phyloP scores from a whole-genome alignment of 495 filamentous ascomycete species.

The Ramalina peruviana region DNA sequence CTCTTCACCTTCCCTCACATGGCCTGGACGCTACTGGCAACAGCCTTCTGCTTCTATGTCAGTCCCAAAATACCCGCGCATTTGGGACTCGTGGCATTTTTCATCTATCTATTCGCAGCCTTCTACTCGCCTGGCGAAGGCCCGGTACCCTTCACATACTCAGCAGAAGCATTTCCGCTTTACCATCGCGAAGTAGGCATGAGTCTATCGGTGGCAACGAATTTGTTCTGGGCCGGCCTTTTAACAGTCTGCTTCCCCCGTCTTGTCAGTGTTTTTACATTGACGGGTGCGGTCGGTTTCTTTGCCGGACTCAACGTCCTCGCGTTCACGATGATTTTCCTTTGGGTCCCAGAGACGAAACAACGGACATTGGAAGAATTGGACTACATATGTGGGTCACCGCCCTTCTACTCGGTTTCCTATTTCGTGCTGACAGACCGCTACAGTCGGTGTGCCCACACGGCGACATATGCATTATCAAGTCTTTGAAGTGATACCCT shows the following conservation, averaged over 20 bases:
- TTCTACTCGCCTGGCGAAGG: conserved; percentile 62
- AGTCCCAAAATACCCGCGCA: conserved; percentile 26
- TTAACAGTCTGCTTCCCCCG: conserved; percentile 57
- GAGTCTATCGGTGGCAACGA: conserved; percentile 60
- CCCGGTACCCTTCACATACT: conserved; percentile 60
- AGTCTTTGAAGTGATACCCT: conserved; percentile 46
- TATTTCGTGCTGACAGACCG: background rate
- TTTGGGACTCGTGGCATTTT: conserved; percentile 43
- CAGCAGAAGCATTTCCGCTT: conserved; percentile 69
- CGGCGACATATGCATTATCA: conserved; percentile 51
- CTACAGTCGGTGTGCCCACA: conserved; percentile 46
- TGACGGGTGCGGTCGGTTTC: conserved; percentile 40
- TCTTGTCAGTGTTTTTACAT: conserved; percentile 43
- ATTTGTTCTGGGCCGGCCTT: conserved; percentile 59
- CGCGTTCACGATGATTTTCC: conserved; percentile 56
- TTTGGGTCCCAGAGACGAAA: conserved; percentile 69
- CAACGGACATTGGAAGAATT: conserved; percentile 71
- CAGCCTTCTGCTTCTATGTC: conserved; percentile 32
- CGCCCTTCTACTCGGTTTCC: background rate
- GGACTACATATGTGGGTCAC: conserved; percentile 49
- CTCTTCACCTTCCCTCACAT: conserved; percentile 39
- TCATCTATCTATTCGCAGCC: conserved; percentile 51
- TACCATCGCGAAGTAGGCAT: conserved; percentile 65
- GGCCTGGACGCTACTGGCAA: conserved; percentile 34
- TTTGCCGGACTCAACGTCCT: conserved; percentile 56